These are phyloP conservation scores for Calonectria ilicicola DNA, from an alignment of 2,329 filamentous ascomycete genomes.

Conservation along the genomic window DNA sequence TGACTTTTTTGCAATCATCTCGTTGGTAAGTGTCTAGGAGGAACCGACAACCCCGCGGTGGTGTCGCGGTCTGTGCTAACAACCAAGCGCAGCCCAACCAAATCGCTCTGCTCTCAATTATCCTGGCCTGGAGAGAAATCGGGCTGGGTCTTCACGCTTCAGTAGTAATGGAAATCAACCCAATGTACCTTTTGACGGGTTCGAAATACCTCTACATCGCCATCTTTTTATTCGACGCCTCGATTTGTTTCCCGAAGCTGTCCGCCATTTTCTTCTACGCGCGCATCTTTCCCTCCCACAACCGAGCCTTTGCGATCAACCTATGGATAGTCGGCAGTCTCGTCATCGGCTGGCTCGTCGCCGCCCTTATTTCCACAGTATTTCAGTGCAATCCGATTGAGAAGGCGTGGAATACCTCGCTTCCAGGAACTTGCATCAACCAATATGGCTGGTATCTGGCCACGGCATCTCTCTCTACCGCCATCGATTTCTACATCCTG, in stretches of 20 bases:
- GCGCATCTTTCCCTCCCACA: neutral
- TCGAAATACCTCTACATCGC: neutral
- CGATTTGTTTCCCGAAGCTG: neutral
- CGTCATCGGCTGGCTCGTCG: neutral
- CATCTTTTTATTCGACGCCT: conserved; percentile 1
- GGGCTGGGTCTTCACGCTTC: neutral
- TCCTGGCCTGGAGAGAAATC: neutral
- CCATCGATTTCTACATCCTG: conserved; percentile 2
- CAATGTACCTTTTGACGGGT: neutral
- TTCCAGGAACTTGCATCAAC: neutral
- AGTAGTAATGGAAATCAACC: neutral
- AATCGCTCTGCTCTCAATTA: neutral
- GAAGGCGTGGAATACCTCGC: neutral
- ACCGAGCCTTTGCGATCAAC: neutral
- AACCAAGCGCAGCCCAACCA: neutral
- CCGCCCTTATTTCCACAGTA: neutral
- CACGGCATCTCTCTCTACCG: neutral
- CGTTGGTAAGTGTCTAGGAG: neutral
- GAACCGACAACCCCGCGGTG: neutral
- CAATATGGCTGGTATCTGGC: neutral
- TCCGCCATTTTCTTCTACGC: neutral
- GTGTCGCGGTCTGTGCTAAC: neutral
- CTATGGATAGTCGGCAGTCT: neutral
- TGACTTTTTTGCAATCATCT: conserved; percentile 1
- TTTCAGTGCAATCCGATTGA: conserved; percentile 1